phyloP scores from a whole-genome alignment of 148 eudicot species.

The Camellia japonica region DNA sequence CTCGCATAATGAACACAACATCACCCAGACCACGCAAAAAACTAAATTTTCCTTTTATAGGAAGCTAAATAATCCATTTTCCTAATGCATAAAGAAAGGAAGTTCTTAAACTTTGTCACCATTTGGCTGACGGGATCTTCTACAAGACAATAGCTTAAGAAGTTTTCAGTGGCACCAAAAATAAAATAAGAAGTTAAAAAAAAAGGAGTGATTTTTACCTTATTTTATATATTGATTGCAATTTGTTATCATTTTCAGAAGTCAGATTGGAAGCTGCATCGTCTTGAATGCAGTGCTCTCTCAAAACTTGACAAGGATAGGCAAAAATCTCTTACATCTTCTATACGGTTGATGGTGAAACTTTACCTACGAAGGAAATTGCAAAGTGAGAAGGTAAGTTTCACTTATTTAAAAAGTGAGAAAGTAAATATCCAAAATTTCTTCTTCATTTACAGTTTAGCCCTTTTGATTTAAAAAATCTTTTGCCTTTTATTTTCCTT shows the following conservation, averaged over 20 bases:
- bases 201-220: background rate
- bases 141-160: background rate
- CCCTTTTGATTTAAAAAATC: background rate
- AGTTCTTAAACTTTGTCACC: background rate
- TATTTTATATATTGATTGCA: constrained; percentile 10
- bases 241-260: constrained; percentile 42
- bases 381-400: constrained; percentile 64
- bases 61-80: background rate
- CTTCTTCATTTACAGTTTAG: background rate
- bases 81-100: background rate
- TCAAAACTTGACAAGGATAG: constrained; percentile 56
- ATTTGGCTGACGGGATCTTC: background rate
- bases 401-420: constrained; percentile 20
- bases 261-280: constrained; percentile 91
- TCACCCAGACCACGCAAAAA: too few species aligned
- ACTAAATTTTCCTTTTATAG: background rate
- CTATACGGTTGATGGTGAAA: constrained; percentile 84
- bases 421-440: constrained; percentile 34
- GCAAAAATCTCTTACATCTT: constrained; percentile 67
- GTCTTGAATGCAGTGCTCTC: constrained; percentile 67
- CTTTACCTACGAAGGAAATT: constrained; percentile 63
- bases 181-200: background rate
- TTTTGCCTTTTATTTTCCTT: background rate
- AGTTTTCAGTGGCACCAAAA: background rate
- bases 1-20: too few species aligned